Conservation (phyloP, 306 rosid genomes). For the Pyrus bretschneideri region DNA sequence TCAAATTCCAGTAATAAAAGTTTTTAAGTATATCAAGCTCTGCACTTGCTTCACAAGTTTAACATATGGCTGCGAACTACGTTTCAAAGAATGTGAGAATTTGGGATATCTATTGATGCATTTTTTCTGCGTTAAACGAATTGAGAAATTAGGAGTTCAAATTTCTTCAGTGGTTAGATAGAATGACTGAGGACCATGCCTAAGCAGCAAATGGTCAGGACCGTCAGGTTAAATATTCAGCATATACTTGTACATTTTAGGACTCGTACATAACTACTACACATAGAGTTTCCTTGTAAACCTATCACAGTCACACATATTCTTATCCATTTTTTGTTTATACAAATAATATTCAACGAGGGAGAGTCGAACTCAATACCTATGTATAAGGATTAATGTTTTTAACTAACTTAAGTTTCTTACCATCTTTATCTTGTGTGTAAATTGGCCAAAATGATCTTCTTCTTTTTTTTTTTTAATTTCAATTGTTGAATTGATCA, state of each 20-base stretch:
- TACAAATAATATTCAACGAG: too few species aligned
- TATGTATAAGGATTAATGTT: too few species aligned
- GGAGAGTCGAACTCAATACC: too few species aligned
- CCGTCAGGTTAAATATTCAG: too few species aligned
- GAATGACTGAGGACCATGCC: background rate
- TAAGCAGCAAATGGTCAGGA: too few species aligned
- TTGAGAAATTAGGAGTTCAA: background rate
- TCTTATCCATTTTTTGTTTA: background rate
- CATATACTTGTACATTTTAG: too few species aligned
- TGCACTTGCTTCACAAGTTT: background rate
- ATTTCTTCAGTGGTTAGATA: background rate
- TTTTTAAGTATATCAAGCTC: background rate
- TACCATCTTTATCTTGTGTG: too few species aligned
- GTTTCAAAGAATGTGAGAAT: background rate
- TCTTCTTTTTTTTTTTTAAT: too few species aligned
- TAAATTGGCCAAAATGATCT: too few species aligned
- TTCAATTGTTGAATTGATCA: too few species aligned
- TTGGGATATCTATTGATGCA: background rate
- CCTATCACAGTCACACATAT: background rate
- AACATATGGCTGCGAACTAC: background rate
- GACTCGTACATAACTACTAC: too few species aligned
- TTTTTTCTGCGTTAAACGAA: background rate
- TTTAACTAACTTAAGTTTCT: too few species aligned
- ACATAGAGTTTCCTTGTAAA: background rate
- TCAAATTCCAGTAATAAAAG: background rate